Evolutionary conservation across 495 filamentous ascomycete species (phyloP).

Genomic region (Hyphodiscus hymeniophilus): DNA sequence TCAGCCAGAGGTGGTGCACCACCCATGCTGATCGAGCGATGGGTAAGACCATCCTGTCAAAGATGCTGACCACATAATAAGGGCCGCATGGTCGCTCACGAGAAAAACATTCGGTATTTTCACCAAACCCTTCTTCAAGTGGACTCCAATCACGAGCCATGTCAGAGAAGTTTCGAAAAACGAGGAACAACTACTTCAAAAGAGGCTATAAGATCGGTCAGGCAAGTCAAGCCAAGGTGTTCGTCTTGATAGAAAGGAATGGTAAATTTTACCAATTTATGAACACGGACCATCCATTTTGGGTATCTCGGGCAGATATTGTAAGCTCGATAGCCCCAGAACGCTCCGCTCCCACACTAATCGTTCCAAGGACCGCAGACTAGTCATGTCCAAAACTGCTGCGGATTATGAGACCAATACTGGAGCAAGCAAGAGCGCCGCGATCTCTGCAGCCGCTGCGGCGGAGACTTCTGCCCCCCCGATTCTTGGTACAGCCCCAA

Average conservation of each 20-base stretch:
- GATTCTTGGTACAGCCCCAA: no score
- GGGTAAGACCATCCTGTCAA: no score
- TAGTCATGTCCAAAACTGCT: background rate
- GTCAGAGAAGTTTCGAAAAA: conserved; percentile 9
- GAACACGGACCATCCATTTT: conserved; percentile 2
- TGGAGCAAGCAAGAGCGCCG: no score
- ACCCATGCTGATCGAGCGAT: no score
- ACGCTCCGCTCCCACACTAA: background rate
- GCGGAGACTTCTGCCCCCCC: no score
- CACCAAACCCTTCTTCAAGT: background rate
- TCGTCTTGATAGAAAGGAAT: conserved; percentile 7
- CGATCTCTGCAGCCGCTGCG: no score
- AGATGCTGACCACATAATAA: background rate
- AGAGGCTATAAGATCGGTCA: conserved; percentile 3
- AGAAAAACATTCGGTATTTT: background rate
- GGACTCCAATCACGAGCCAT: conserved; percentile 2
- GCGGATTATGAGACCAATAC: no score
- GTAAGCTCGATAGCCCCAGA: background rate
- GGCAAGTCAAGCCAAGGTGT: conserved; percentile 3
- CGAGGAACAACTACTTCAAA: conserved; percentile 12
- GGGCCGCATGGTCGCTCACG: background rate
- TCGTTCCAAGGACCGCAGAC: background rate
- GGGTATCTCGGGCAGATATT: background rate
- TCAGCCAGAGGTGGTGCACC: no score
- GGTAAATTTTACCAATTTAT: conserved; percentile 11